These are phyloP conservation scores for Apocynum venetum DNA, from an alignment of 257 asterid species.

Conservation along the genomic window DNA sequence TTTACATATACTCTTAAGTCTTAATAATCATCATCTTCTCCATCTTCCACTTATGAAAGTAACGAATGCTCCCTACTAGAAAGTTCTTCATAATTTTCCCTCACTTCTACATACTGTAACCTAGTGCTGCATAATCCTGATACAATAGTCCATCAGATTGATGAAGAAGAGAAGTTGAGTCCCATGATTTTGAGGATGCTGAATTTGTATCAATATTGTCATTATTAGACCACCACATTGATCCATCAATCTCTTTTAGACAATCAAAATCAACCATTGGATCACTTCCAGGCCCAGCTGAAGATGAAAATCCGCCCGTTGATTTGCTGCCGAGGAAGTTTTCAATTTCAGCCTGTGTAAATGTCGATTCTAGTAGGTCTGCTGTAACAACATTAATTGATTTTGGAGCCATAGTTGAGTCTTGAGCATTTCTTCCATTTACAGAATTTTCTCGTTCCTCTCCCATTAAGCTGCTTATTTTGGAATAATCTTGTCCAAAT, in stretches of 20 bases:
- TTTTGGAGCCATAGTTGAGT: neutral
- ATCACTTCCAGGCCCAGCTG: neutral
- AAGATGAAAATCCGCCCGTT: conserved; percentile 14
- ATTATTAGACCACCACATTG: conserved; percentile 64
- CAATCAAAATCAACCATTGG: conserved; percentile 39
- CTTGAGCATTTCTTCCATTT: neutral
- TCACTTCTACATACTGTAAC: conserved; percentile 38
- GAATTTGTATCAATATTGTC: conserved; percentile 53
- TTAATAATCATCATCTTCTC: neutral
- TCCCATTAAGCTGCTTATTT: neutral
- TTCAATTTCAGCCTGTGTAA: conserved; percentile 52
- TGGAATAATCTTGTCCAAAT: conserved; percentile 23
- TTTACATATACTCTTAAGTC: conserved; percentile 31
- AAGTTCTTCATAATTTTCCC: neutral
- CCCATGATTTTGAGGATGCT: conserved; percentile 56
- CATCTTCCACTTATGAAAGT: conserved; percentile 22
- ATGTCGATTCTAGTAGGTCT: conserved; percentile 23
- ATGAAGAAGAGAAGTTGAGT: conserved; percentile 37
- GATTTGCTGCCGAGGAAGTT: conserved; percentile 37
- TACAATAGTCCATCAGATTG: conserved; percentile 42
- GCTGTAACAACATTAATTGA: neutral
- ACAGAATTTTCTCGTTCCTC: conserved; percentile 9
- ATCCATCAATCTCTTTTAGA: conserved; percentile 38
- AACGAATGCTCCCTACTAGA: conserved; percentile 24
- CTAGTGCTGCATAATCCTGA: conserved; percentile 41